Conservation (phyloP, 495 filamentous ascomycete species). For the Hypoxylon lenormandii region DNA sequence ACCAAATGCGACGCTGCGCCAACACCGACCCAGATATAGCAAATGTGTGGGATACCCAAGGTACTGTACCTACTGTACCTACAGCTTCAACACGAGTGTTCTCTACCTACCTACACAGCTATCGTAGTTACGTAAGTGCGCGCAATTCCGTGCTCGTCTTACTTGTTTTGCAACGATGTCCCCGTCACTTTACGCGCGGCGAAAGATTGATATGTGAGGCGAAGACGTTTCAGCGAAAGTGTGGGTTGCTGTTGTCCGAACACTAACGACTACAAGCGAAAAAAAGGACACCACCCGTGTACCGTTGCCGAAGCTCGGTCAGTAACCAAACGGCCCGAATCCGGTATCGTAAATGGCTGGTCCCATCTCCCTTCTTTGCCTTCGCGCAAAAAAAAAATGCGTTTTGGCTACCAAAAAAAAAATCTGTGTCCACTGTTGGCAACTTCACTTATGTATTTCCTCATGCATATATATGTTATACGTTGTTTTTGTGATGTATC, state of each 20-base stretch:
- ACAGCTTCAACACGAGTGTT: too few relatives aligned
- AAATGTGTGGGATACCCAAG: not conserved
- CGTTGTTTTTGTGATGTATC: not conserved
- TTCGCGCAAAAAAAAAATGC: not conserved
- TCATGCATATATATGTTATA: conserved; percentile 11
- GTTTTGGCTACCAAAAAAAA: not conserved
- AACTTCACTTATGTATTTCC: not conserved
- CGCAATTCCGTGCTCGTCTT: conserved; percentile 3
- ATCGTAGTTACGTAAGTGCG: conserved; percentile 2
- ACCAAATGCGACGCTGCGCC: conserved; percentile 5
- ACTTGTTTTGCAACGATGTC: too few relatives aligned
- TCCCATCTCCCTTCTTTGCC: not conserved
- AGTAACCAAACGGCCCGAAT: conserved; percentile 29
- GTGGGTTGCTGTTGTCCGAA: not conserved
- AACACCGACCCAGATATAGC: conserved; percentile 10
- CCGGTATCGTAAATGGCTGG: conserved; percentile 8
- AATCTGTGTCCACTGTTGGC: not conserved
- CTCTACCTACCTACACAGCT: not conserved
- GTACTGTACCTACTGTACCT: not conserved
- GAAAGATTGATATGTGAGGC: too few relatives aligned
- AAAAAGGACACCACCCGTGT: not conserved
- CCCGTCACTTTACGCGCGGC: too few relatives aligned
- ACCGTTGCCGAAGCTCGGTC: conserved; percentile 31
- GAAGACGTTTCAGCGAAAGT: too few relatives aligned
- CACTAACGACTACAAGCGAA: not conserved